Evolutionary conservation across 2,329 filamentous ascomycete species (phyloP), one percentile per base, ranked within the genome.

Genomic region (Phoma herbarum): DNA sequence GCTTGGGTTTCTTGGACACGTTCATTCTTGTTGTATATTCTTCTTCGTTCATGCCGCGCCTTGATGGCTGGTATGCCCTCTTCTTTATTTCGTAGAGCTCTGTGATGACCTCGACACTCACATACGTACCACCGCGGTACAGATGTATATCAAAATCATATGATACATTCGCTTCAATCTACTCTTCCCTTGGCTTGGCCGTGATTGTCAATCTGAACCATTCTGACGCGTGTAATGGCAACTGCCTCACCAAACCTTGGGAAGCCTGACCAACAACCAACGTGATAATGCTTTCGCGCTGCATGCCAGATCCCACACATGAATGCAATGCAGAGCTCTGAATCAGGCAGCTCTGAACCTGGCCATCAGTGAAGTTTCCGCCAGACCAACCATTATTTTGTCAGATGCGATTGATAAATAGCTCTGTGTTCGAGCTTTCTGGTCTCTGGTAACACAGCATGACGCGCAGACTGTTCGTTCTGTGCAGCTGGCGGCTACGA

Each of bases 1-100:
- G 56, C 50, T 49, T 45, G 56, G 56, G 56, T 31, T 47, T 59
- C 31, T 35, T 51, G 47, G 28, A 56, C 42, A 31, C 52, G 51
- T 56, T 52, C 47, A 48, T 23, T 51, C 31, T 43, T 59, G 51
- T 55, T 52, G 37, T 33, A 60, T 44, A 60, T 56, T 52, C 52
- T 60, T 60, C 42, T 60, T 60, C 57, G 16, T 60, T 60, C 57
- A 60, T 23, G 28, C 51, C 10, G 12, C 10, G 52, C 52, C 57
- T 60, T 43, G 57, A 60, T 60, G 57, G 57, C 48, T 23, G 45
- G 56, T 35, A 41, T 59, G 56, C 56, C 56, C 50, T 35, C 45
- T 50, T 53, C 5, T 26, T 39, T 44, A 20, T 42, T 45, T 41
- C n/a, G 43, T 54, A 46, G 50, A 54, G 45, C 45, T 51, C 56